Conservation (phyloP, 2,329 filamentous ascomycete genomes). For the Fusarium robinianum region DNA sequence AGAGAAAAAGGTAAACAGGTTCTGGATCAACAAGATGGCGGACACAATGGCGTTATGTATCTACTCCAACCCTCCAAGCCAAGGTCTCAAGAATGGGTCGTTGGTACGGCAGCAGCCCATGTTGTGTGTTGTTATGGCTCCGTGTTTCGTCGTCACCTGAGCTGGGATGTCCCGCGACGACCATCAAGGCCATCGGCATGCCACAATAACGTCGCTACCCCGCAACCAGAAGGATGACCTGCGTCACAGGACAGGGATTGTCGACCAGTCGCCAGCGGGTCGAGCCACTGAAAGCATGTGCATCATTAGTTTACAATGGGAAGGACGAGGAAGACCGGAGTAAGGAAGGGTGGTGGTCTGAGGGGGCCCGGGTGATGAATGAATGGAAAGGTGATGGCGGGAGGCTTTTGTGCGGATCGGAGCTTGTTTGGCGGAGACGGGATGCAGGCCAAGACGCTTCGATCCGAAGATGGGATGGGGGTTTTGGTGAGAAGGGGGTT, state of each 20-base stretch:
- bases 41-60: slow-evolving; percentile 33
- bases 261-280: slow-evolving; percentile 21
- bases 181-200: slow-evolving; percentile 9
- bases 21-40: slow-evolving; percentile 10
- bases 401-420: slow-evolving; percentile 11
- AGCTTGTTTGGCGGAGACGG: slow-evolving; percentile 34
- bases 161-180: slow-evolving; percentile 25
- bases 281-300: slow-evolving; percentile 14
- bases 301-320: slow-evolving; percentile 10
- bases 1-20: slow-evolving; percentile 17
- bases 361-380: not conserved
- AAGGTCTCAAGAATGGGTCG: slow-evolving; percentile 33
- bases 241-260: slow-evolving; percentile 34
- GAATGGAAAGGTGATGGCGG: not conserved
- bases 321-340: too few species aligned
- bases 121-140: slow-evolving; percentile 29
- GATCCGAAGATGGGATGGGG: slow-evolving; percentile 7
- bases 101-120: slow-evolving; percentile 37
- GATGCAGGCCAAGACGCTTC: slow-evolving; percentile 34
- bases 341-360: not conserved
- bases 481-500: slow-evolving; percentile 5
- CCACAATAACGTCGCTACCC: slow-evolving; percentile 33
- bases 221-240: slow-evolving; percentile 31
- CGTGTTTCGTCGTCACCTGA: slow-evolving; percentile 23
- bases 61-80: slow-evolving; percentile 18